Conservation (phyloP, 75 land plant species). For the Cupressus sempervirens region DNA sequence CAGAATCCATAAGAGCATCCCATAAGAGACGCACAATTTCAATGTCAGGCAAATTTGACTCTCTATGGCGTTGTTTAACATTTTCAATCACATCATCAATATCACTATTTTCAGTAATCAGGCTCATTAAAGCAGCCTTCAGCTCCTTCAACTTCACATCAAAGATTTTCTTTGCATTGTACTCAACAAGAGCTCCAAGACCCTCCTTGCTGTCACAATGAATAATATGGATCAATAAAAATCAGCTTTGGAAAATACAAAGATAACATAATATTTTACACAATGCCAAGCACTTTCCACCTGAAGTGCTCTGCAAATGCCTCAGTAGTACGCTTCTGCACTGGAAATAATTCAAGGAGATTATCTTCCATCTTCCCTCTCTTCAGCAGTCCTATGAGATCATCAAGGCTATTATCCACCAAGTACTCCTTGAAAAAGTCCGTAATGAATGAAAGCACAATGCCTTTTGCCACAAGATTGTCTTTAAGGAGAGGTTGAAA, state of each 20-base stretch:
- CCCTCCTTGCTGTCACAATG: slow-evolving; percentile 72
- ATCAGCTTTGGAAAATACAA: neutral
- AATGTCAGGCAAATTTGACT: slow-evolving; percentile 77
- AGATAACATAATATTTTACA: neutral
- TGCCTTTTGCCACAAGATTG: slow-evolving; percentile 87
- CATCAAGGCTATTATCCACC: slow-evolving; percentile 87
- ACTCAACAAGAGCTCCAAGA: slow-evolving; percentile 67
- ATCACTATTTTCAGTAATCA: slow-evolving; percentile 73
- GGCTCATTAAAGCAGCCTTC: slow-evolving; percentile 64
- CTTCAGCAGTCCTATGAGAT: slow-evolving; percentile 77
- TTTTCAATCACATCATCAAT: slow-evolving; percentile 82
- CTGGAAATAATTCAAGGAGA: slow-evolving; percentile 82
- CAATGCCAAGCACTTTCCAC: slow-evolving; percentile 20
- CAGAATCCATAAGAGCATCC: slow-evolving; percentile 97
- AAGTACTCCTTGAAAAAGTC: slow-evolving; percentile 87
- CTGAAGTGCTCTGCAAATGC: slow-evolving; percentile 89
- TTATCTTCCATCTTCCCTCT: slow-evolving; percentile 94
- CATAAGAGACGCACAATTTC: slow-evolving; percentile 89
- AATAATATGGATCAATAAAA: neutral
- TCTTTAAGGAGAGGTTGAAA: slow-evolving; percentile 90
- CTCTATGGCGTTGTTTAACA: slow-evolving; percentile 72
- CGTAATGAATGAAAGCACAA: slow-evolving; percentile 81
- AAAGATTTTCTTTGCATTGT: slow-evolving; percentile 88
- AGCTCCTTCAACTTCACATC: slow-evolving; percentile 91
- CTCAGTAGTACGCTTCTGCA: slow-evolving; percentile 73